Evolutionary conservation across 495 filamentous ascomycete genomes (phyloP).

Genomic region (Penicillium samsonianum): DNA sequence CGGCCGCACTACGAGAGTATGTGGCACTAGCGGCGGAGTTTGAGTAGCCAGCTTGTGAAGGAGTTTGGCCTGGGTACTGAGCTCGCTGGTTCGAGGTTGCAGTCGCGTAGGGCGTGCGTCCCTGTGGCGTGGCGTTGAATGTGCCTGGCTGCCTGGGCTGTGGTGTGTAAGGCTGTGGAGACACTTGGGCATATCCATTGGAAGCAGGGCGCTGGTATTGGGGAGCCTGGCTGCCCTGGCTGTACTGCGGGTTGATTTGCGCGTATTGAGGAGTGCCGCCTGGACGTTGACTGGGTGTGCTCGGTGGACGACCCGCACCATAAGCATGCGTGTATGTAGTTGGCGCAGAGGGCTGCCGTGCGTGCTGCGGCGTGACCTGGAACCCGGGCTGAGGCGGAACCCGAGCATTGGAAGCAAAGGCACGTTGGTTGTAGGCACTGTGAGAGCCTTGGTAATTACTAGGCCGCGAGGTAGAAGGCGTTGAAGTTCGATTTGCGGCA

Average conservation of each 20-base stretch:
- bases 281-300: slow-evolving; percentile 48
- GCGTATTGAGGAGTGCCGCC: slow-evolving; percentile 39
- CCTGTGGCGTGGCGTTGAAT: slow-evolving; percentile 36
- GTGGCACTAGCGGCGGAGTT: slow-evolving; percentile 44
- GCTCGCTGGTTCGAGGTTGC: slow-evolving; percentile 18
- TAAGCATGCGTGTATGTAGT: slow-evolving; percentile 40
- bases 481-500: slow-evolving; percentile 35
- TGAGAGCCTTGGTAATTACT: slow-evolving; percentile 34
- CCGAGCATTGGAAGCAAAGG: slow-evolving; percentile 35
- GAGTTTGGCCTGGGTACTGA: slow-evolving; percentile 22
- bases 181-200: slow-evolving; percentile 46
- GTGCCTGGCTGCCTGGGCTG: slow-evolving; percentile 42
- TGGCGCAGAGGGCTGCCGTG: slow-evolving; percentile 41
- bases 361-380: slow-evolving; percentile 43
- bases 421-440: slow-evolving; percentile 39
- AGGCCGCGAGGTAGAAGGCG: slow-evolving; percentile 32
- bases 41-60: slow-evolving; percentile 39
- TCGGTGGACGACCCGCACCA: slow-evolving; percentile 39
- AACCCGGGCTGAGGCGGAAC: slow-evolving; percentile 36
- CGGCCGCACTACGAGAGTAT: slow-evolving; percentile 46
- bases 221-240: slow-evolving; percentile 37
- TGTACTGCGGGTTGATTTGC: slow-evolving; percentile 41
- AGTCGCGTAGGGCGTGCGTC: slow-evolving; percentile 34
- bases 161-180: slow-evolving; percentile 44
- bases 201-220: slow-evolving; percentile 42